Evolutionary conservation across 164 flowering plant genomes (phyloP).

Genomic region (Chimonanthus salicifolius): DNA sequence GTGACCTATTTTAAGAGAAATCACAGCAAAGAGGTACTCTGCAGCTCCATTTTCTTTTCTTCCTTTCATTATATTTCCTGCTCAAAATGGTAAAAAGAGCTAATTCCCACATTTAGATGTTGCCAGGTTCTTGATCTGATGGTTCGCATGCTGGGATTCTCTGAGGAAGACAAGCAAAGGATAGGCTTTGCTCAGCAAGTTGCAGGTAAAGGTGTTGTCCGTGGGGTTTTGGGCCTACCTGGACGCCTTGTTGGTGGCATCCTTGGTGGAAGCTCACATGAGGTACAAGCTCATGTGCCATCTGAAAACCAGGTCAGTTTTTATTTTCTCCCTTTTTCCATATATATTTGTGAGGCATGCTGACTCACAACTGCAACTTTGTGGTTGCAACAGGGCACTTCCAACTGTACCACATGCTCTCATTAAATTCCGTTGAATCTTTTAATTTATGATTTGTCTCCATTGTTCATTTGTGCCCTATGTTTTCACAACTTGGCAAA

Average conservation of each 20-base stretch:
- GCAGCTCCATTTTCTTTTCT: slow-evolving; percentile 3
- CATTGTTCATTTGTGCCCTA: not conserved
- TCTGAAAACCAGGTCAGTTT: slow-evolving; percentile 70
- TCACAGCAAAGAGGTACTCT: slow-evolving; percentile 92
- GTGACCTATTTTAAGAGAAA: slow-evolving; percentile 96
- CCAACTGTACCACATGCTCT: not conserved
- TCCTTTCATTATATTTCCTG: not conserved
- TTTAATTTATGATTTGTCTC: too few species aligned
- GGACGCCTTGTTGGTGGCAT: slow-evolving; percentile 98
- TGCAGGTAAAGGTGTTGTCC: slow-evolving; percentile 91
- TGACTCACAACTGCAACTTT: not conserved
- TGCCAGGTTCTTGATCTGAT: slow-evolving; percentile 90
- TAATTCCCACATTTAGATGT: slow-evolving; percentile 7
- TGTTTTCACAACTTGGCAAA: not conserved
- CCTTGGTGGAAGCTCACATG: slow-evolving; percentile 68
- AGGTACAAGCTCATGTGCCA: slow-evolving; percentile 34
- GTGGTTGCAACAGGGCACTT: not conserved
- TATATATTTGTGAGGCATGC: not conserved
- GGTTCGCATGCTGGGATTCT: slow-evolving; percentile 95
- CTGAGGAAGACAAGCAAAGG: slow-evolving; percentile 93
- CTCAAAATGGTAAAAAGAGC: not conserved
- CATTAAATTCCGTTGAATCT: too few species aligned
- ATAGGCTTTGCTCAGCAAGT: slow-evolving; percentile 91
- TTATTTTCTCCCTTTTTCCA: slow-evolving; percentile 4
- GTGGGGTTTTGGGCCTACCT: slow-evolving; percentile 92